Evolutionary conservation across 371 early-diverging fungal genomes (phyloP), one percentile per base, ranked within the genome.

Genomic region (Mucor lusitanicus): DNA sequence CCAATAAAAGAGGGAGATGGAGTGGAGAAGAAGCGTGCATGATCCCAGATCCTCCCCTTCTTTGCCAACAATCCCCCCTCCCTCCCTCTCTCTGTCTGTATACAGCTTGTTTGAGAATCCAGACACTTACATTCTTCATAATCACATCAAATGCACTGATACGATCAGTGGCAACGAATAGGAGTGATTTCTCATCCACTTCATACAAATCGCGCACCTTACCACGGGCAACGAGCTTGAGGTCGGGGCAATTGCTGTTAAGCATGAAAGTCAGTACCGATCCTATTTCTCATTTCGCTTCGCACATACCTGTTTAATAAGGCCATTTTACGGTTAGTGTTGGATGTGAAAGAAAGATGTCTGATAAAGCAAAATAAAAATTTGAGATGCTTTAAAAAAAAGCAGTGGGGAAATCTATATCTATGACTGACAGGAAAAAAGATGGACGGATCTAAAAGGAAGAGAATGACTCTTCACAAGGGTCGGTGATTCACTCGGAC

Each of bases 131-230:
- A 64, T 95, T 95, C 70, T 94, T 92, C 99, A 99, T 96, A 69
- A 97, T 94, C 54, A 99, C 98, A 70, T 99, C 99, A 83, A 92
- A 99, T 12, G 99, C 98, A 75, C 93, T 93, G 77, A 98, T 90
- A 65, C 99, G 90, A 85, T 99, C 98, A 11, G 98, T 95, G 32
- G 99, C 98, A 6, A 98, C 97, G 75, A 99, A 97, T 33, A 99
- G 89, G 66, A 99, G 84, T 6, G 90, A 83, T 57, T 88, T 75
- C 12, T 90, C 91, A 79, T 95, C 94, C 21, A 98, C 88, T 63
- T 92, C 92, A 82, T 99, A 99, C 65, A 99, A 85, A 77, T 99
- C 98, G 63, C 99, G 91, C 55, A 98, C 98, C 77, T 99, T 99
- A 65, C 98, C 99, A 44, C 97, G 90, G 21, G 95, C 94, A 60